phyloP scores from a whole-genome alignment of 768 basidiomycete genomes.

The Trametes punicea region DNA sequence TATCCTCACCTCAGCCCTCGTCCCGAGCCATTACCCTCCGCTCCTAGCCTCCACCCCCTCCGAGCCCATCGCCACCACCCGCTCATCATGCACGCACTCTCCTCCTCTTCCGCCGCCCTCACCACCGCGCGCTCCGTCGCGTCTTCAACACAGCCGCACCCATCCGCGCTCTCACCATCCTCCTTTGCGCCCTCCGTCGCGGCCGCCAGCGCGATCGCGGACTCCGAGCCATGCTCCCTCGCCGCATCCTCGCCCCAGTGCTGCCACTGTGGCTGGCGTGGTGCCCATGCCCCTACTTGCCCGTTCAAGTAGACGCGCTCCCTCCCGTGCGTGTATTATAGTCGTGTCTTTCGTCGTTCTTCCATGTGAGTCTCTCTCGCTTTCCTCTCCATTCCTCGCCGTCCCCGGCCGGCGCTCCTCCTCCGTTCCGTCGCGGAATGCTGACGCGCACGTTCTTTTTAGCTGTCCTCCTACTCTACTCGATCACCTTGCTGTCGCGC shows the following conservation, averaged over 20 bases:
- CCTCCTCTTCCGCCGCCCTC: slow-evolving; percentile 1
- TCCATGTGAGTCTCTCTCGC: slow-evolving; percentile 25
- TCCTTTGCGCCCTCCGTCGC: slow-evolving; percentile 26
- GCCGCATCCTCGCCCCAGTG: slow-evolving; percentile 68
- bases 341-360: slow-evolving; percentile 17
- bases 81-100: slow-evolving; percentile 18
- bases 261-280: slow-evolving; percentile 75
- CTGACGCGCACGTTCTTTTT: slow-evolving; percentile 11
- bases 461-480: slow-evolving; percentile 20
- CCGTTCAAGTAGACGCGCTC: slow-evolving; percentile 53
- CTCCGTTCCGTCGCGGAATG: slow-evolving; percentile 9
- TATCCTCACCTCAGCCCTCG: slow-evolving; percentile 7
- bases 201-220: slow-evolving; percentile 26
- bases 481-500: slow-evolving; percentile 21
- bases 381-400: slow-evolving; percentile 12
- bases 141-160: slow-evolving; percentile 15
- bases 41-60: slow-evolving; percentile 3
- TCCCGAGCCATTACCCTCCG: slow-evolving; percentile 6
- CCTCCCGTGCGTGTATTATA: slow-evolving; percentile 17
- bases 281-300: slow-evolving; percentile 54
- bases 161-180: slow-evolving; percentile 7
- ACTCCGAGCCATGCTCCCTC: slow-evolving; percentile 32
- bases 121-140: slow-evolving; percentile 14
- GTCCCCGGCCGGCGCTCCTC: background rate
- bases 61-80: slow-evolving; percentile 6